Percentiles rank a stretch among this genome's conserved stretches.
phyloP scores from a whole-genome alignment of 177 flowering plant species.

The Telopea speciosissima region DNA sequence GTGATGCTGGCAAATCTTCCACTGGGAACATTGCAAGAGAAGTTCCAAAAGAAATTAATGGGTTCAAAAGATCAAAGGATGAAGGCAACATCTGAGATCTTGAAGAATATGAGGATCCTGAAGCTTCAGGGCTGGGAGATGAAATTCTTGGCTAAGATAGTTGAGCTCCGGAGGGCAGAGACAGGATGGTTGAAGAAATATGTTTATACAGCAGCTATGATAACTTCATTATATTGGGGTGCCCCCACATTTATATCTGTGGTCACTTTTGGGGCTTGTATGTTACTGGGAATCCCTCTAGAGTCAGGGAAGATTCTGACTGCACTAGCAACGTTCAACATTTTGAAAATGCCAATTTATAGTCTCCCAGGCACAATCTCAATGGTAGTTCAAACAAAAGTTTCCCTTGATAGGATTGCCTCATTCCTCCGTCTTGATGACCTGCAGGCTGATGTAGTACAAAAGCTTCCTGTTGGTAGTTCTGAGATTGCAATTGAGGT shows the following conservation, averaged over 20 bases:
- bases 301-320: slow-evolving; percentile 51
- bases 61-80: slow-evolving; percentile 65
- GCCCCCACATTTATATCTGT: slow-evolving; percentile 46
- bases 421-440: slow-evolving; percentile 43
- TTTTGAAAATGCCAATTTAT: slow-evolving; percentile 44
- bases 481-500: slow-evolving; percentile 41
- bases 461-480: slow-evolving; percentile 31
- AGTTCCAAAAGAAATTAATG: slow-evolving; percentile 59
- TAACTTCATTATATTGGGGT: slow-evolving; percentile 42
- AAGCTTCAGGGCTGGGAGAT: slow-evolving; percentile 89
- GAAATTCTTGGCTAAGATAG: slow-evolving; percentile 63
- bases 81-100: slow-evolving; percentile 67
- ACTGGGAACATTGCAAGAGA: slow-evolving; percentile 43
- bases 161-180: slow-evolving; percentile 47
- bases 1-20: slow-evolving; percentile 65
- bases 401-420: slow-evolving; percentile 48
- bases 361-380: slow-evolving; percentile 42
- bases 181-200: slow-evolving; percentile 50
- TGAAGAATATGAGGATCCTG: slow-evolving; percentile 77
- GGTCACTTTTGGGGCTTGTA: slow-evolving; percentile 42
- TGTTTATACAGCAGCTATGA: slow-evolving; percentile 38
- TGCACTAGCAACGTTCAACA: slow-evolving; percentile 51
- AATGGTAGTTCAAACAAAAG: slow-evolving; percentile 41
- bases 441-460: slow-evolving; percentile 28
- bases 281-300: slow-evolving; percentile 42